Evolutionary conservation across 768 basidiomycete genomes (phyloP), one percentile per base, ranked within the genome.

Genomic region (Suillus paluster): DNA sequence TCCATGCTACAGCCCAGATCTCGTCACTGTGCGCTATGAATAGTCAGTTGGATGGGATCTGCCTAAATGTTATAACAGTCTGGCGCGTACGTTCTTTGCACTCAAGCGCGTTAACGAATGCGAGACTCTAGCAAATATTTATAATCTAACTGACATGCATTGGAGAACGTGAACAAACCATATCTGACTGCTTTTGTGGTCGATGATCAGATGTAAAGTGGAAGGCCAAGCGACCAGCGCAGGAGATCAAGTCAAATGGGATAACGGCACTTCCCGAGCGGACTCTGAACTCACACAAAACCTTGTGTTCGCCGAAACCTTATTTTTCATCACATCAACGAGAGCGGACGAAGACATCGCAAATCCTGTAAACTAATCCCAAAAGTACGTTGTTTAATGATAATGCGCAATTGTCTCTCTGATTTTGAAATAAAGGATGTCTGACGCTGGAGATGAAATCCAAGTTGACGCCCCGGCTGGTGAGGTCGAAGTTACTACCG

Each of bases 371-470:
- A 66, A 57, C 58, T 44, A 57, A 59, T 71, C 66, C 66, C 68
- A 80, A 80, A 84, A 83, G 79, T 81, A 69, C 58, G 76, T 64
- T 14, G 38, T 46, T 23, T 54, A n/a, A 25, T 61, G 38, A 61
- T 46, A 57, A 21, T 73, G 38, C 50, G 48, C 11, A 46, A 5
- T 11, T 38, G 15, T 54, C 8, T 60, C 55, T 33, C 57, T 49
- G 52, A 50, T 42, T 30, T 4, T 27, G 9, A 45, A 68, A 57
- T 57, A 45, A 66, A 89, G 85, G 84, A 95, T 95, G 92, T 95
- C 92, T 91, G 92, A 95, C 91, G 92, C 92, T 92, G 92, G 91
- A 93, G 92, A 95, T 92, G 92, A 92, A 80, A 89, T 91, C 80
- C 79, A 84, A 77, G 86, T 93, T 73, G 91, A 93, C 49, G 84